A percentile compares a stretch with the other conserved stretches of the same genome.
phyloP scores from a whole-genome alignment of 768 basidiomycete genomes.

The Suillus alpinus region DNA sequence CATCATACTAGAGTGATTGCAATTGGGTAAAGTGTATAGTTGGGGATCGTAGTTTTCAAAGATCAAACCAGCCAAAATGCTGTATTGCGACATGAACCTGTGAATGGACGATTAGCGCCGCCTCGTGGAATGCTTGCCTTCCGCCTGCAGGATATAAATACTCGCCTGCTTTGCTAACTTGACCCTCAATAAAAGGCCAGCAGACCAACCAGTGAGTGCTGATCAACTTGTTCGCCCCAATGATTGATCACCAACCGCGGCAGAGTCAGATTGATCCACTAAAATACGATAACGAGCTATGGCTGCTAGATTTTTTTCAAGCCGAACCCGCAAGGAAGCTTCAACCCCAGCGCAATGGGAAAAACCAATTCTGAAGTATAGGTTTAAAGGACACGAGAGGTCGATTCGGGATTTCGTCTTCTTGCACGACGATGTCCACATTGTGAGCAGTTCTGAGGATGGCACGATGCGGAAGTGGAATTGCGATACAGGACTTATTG shows the following conservation, averaged over 20 bases:
- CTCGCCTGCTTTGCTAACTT: background rate
- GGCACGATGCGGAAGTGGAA: background rate
- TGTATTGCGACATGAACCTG: background rate
- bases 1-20: too few species aligned
- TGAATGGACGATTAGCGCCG: background rate
- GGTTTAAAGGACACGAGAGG: background rate
- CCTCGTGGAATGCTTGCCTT: background rate
- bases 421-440: background rate
- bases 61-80: background rate
- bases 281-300: background rate
- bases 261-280: background rate
- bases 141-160: background rate
- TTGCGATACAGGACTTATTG: background rate
- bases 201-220: background rate
- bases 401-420: background rate
- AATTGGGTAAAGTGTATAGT: too few species aligned
- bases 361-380: background rate
- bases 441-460: background rate
- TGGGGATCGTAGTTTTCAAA: background rate
- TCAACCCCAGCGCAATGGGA: background rate
- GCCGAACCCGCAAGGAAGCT: background rate
- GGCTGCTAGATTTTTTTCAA: background rate
- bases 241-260: too few species aligned
- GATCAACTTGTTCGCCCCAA: too few species aligned
- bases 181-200: background rate